Evolutionary conservation across 768 basidiomycete species (phyloP).

Genomic region (Mycena leptocephala): DNA sequence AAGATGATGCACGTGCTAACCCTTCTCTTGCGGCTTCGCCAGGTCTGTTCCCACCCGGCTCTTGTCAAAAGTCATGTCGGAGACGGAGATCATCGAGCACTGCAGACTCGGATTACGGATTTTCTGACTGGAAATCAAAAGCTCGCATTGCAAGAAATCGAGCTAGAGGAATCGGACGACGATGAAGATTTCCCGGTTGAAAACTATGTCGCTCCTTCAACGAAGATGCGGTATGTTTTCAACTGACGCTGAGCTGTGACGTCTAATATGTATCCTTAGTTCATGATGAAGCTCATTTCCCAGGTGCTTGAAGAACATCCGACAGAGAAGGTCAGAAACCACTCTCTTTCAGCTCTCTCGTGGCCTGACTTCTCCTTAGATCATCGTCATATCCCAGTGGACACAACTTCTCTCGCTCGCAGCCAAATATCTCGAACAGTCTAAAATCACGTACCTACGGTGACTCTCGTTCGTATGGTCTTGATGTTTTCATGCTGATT

Average conservation of each 20-base stretch:
- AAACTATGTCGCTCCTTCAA: not conserved
- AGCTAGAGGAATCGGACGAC: slow-evolving; percentile 33
- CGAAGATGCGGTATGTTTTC: not conserved
- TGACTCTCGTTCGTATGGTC: not conserved
- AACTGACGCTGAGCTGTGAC: too few species aligned
- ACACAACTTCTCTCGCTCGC: not conserved
- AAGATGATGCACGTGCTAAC: not conserved
- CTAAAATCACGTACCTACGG: not conserved
- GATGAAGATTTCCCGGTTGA: slow-evolving; percentile 50
- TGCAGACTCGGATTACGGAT: not conserved
- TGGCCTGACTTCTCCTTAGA: not conserved
- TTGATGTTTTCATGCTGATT: not conserved
- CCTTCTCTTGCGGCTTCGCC: not conserved
- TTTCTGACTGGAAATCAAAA: not conserved
- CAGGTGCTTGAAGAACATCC: not conserved
- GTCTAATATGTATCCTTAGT: too few species aligned
- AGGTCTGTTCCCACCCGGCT: not conserved
- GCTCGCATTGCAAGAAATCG: not conserved
- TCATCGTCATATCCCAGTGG: not conserved
- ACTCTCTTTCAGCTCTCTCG: not conserved
- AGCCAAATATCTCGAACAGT: not conserved
- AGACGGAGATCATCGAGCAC: not conserved
- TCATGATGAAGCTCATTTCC: not conserved
- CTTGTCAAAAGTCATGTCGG: not conserved
- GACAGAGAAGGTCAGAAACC: not conserved